These are phyloP conservation scores for Scopulariopsis brevicaulis DNA, from an alignment of 2,329 filamentous ascomycete genomes.

Conservation along the genomic window DNA sequence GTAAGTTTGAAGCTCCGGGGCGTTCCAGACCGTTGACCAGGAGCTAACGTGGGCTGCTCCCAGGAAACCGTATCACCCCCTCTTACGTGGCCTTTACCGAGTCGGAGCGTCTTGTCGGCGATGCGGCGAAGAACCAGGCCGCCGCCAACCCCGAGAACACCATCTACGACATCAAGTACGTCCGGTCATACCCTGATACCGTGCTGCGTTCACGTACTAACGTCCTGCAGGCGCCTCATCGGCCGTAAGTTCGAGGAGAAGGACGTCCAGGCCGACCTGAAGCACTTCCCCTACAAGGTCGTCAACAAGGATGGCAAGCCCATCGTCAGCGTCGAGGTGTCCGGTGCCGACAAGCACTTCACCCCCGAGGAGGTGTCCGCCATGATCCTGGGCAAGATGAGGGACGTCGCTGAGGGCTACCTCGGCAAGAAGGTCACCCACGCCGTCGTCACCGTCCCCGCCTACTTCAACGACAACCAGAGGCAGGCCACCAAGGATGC, in stretches of 20 bases:
- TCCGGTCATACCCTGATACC: conserved; percentile 9
- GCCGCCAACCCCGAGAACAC: conserved; percentile 67
- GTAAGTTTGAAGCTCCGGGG: not conserved
- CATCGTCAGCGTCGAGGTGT: conserved; percentile 62
- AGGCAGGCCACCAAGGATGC: conserved; percentile 95
- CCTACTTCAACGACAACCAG: conserved; percentile 98
- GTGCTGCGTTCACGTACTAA: conserved; percentile 9
- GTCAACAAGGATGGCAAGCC: conserved; percentile 85
- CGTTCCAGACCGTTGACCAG: conserved; percentile 5
- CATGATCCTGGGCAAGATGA: conserved; percentile 78
- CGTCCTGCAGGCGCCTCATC: conserved; percentile 56
- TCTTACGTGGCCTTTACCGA: conserved; percentile 96
- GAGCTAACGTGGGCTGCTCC: not conserved
- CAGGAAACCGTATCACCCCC: conserved; percentile 88
- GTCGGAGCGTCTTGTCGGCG: conserved; percentile 91
- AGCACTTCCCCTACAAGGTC: conserved; percentile 98
- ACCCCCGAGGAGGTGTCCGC: conserved; percentile 72
- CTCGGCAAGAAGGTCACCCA: conserved; percentile 75
- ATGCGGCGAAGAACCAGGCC: conserved; percentile 95
- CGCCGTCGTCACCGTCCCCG: conserved; percentile 86
- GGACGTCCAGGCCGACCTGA: conserved; percentile 85
- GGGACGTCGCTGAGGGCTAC: conserved; percentile 70
- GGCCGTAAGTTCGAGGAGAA: conserved; percentile 74
- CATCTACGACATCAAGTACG: conserved; percentile 76
- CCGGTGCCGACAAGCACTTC: conserved; percentile 56